Base-by-base conservation (phyloP, 2,329 filamentous ascomycete genomes). In the Colletotrichum magnum region DNA sequence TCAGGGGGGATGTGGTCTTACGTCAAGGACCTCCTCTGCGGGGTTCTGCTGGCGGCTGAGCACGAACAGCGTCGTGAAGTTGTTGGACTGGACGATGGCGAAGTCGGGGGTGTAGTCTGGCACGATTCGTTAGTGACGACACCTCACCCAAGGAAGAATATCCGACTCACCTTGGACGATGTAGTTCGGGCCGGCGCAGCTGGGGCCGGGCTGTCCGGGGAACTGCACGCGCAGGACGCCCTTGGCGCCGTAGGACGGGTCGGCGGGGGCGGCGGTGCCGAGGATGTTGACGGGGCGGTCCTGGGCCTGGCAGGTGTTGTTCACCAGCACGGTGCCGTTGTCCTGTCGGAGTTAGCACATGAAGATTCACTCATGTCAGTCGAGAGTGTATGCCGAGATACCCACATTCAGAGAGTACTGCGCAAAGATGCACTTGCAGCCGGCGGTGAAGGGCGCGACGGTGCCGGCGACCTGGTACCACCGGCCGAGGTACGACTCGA, bases 381-480 rank as follows among this genome's bases (percentile, higher is more conserved):
- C 18, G 9, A 6, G 28, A 6, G 28, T 28, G 6, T 28, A 28
- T 28, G 28, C 28, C 28, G 28, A 7, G 28, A 6, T 32, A 7
- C 28, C 5, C 1, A 43, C 6, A 15, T 78, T 78, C 9, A 79
- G 69, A 10, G 72, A 72, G 56, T 79, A 79, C 54, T 78, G 72
- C 16, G 77, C 77, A 59, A 70, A 74, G 52, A 76, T 77, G 73
- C 77, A 78, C 64, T 78, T 78, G 76, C 77, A 79, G 32, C 70
- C 70, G 5, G 73, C 73, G 13, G 74, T 78, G 64, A 76, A 79
- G 0, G 76, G 77, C 5, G 76, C 75, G 5, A 75, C 53, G 32
- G 76, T 78, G 39, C 77, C 77, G 13, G 77, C 77, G 21, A 79
- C 76, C 71, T 79, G 76, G 58, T 78, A 78, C 77, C 77, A 78